Evolutionary conservation across 441 rosid species (phyloP), one percentile per base, ranked within the genome.

Genomic region (Raphanus hybrid): DNA sequence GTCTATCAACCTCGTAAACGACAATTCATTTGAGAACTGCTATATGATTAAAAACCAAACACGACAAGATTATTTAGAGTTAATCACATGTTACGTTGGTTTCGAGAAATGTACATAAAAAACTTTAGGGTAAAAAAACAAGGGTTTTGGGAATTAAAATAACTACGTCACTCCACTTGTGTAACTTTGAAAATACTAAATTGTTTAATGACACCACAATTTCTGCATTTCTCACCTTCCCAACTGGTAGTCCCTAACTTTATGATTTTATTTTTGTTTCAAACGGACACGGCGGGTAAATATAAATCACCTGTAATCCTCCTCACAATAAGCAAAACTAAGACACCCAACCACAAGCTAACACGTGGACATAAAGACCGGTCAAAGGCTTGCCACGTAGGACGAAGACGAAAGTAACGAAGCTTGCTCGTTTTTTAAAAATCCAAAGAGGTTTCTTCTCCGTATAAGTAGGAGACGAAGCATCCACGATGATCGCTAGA

Each of bases 391-490:
- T 50, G 76, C 82, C 79, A 79, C 82, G 82, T 79, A 74, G 59
- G 37, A 4, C 11, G 6, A 3, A 23, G 37, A 64, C 69, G 60
- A 37, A 37, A 14, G 14, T 45, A 12, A 45, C 14, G 52, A 45
- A 45, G 52, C 15, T 11, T 45, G 52, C 60, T 63, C 26, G 23
- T 69, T 48, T 48, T 41, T 10, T 10, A 5, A 35, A 64, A 64
- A 52, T 52, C 29, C 50, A 32, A 15, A 69, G 41, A 69, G 43
- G 58, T 79, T 75, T 74, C 76, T 6, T 75, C 68, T 79, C 79
- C 82, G 64, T 79, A 79, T 79, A 79, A 70, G 76, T 75, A 70
- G 79, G 79, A 59, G 71, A 64, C 4, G 58, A 79, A 74, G 71
- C 69, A 1, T 41, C 62, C 52, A n/a, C 54, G 54, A 48, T 12